A percentile compares a stretch with the other conserved stretches of the same genome.
These are phyloP conservation scores for Botryotinia convoluta DNA, from an alignment of 2,329 filamentous ascomycete species.

Conservation along the genomic window DNA sequence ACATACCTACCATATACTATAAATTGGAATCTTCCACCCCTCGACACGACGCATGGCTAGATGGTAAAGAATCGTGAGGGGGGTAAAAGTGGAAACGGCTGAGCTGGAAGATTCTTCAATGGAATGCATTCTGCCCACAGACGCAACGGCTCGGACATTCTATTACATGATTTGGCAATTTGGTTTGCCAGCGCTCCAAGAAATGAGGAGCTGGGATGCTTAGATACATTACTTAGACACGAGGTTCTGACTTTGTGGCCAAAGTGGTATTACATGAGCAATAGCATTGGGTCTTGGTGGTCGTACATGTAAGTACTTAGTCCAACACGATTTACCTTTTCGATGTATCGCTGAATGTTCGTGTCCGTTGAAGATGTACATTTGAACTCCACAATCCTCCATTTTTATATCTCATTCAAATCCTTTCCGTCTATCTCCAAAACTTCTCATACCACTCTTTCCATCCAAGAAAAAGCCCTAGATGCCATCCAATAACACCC, in stretches of 20 bases:
- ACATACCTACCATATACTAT: not conserved
- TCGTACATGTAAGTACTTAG: not conserved
- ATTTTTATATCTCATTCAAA: not conserved
- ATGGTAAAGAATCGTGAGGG: not conserved
- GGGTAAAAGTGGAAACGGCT: not conserved
- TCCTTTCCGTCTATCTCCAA: not conserved
- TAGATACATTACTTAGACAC: not conserved
- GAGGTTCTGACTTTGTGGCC: not conserved
- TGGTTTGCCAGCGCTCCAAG: not conserved
- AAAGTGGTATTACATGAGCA: not conserved
- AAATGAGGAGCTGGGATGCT: not conserved
- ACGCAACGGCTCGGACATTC: not conserved
- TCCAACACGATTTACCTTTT: not conserved
- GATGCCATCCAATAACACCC: not conserved
- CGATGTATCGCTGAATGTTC: not conserved
- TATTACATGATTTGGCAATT: constrained; percentile 1
- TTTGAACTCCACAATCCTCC: not conserved
- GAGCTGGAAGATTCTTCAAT: not conserved
- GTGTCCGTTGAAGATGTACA: not conserved
- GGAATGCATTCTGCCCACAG: not conserved
- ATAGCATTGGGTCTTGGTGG: not conserved
- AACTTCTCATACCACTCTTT: not conserved
- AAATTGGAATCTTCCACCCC: too few species aligned
- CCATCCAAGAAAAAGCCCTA: not conserved
- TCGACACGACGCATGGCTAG: not conserved